Conservation (phyloP, 2,329 filamentous ascomycete genomes). For the Cyanodermella asteris region DNA sequence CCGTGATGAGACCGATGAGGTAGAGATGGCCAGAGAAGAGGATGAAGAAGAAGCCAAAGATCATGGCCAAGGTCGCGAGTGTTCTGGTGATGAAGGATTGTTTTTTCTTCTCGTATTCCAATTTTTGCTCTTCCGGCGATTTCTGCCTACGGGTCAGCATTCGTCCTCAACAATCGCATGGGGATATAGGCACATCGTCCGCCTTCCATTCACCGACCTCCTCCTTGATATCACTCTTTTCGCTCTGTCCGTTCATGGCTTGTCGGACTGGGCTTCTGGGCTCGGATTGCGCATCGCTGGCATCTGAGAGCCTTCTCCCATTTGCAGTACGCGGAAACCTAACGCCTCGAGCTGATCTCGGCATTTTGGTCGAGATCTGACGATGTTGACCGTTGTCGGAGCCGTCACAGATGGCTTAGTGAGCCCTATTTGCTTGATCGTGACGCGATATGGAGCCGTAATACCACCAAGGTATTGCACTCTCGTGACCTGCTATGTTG, state of each 20-base stretch:
- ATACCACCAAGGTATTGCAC: too few relatives aligned
- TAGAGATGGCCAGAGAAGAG: slow-evolving; percentile 97
- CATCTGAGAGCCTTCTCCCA: slow-evolving; percentile 31
- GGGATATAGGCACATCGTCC: not conserved
- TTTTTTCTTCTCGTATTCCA: slow-evolving; percentile 96
- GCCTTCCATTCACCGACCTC: too few relatives aligned
- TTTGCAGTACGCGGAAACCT: too few relatives aligned
- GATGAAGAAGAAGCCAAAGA: slow-evolving; percentile 69
- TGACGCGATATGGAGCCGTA: too few relatives aligned
- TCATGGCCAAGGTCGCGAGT: slow-evolving; percentile 98
- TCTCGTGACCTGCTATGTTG: too few relatives aligned
- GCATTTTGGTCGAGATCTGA: too few relatives aligned
- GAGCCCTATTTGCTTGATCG: slow-evolving; percentile 1
- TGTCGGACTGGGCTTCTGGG: slow-evolving; percentile 27
- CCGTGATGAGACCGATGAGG: slow-evolving; percentile 80
- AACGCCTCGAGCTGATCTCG: too few relatives aligned
- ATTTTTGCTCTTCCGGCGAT: too few relatives aligned
- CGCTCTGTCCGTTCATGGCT: slow-evolving; percentile 16
- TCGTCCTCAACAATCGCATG: slow-evolving; percentile 12
- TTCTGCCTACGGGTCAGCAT: slow-evolving; percentile 15
- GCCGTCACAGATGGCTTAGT: not conserved
- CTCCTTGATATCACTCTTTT: slow-evolving; percentile 13
- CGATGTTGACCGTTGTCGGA: not conserved
- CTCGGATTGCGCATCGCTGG: slow-evolving; percentile 29
- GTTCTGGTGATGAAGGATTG: slow-evolving; percentile 91